phyloP scores from a whole-genome alignment of 2,329 filamentous ascomycete genomes.

The Diaporthe sp. region DNA sequence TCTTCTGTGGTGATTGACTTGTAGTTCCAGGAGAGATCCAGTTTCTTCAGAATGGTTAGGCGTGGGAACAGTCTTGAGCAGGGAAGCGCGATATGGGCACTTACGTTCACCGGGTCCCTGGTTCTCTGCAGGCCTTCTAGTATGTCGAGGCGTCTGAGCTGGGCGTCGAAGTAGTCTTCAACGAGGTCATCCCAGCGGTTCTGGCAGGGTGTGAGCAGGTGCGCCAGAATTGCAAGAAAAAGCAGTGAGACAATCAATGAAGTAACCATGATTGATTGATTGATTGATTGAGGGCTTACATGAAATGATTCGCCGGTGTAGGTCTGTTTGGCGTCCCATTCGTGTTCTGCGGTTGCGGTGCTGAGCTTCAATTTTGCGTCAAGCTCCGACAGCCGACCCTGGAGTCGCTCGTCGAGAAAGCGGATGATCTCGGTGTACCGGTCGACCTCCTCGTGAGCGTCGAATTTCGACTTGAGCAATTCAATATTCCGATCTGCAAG shows the following conservation, averaged over 20 bases:
- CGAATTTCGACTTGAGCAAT: slow-evolving; percentile 63
- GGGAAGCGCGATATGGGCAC: slow-evolving; percentile 41
- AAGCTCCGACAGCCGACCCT: slow-evolving; percentile 40
- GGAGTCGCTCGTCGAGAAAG: slow-evolving; percentile 60
- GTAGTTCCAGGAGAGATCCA: slow-evolving; percentile 57
- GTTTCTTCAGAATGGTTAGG: slow-evolving; percentile 36
- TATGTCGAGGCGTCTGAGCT: slow-evolving; percentile 57
- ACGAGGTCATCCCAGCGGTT: slow-evolving; percentile 31
- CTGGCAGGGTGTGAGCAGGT: slow-evolving; percentile 28
- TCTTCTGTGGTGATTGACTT: slow-evolving; percentile 57
- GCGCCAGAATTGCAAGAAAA: not conserved
- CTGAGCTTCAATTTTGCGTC: slow-evolving; percentile 37
- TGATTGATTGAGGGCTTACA: slow-evolving; percentile 34
- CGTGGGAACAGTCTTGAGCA: slow-evolving; percentile 41
- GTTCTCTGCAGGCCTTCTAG: slow-evolving; percentile 56
- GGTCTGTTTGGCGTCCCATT: slow-evolving; percentile 21
- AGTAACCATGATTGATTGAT: not conserved
- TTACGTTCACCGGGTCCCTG: slow-evolving; percentile 60
- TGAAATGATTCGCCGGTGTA: slow-evolving; percentile 37
- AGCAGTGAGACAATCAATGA: slow-evolving; percentile 2
- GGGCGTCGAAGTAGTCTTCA: slow-evolving; percentile 57
- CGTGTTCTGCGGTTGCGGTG: slow-evolving; percentile 36
- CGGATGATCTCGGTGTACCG: slow-evolving; percentile 63
- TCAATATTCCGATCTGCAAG: slow-evolving; percentile 70
- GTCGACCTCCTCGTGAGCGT: slow-evolving; percentile 61